These are phyloP conservation scores for Pyricularia grisea DNA, from an alignment of 2,329 filamentous ascomycete species.

Conservation along the genomic window DNA sequence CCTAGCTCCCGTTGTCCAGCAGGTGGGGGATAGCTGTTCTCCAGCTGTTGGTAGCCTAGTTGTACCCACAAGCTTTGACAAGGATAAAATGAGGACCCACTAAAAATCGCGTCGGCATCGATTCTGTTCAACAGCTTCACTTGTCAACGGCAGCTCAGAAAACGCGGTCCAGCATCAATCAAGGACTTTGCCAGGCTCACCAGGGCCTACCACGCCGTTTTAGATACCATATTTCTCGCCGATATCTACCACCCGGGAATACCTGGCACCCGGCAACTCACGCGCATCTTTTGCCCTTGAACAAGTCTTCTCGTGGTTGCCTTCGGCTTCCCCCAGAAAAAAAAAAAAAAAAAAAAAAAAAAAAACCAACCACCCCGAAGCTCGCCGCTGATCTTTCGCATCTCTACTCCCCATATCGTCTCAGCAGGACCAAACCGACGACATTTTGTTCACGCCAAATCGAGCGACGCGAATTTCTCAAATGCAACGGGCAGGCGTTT, in stretches of 20 bases:
- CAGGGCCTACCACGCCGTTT: not conserved
- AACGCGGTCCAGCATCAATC: not conserved
- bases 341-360: not conserved
- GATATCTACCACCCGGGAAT: not conserved
- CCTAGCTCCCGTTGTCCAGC: not conserved
- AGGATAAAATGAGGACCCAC: not conserved
- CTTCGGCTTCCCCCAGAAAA: not conserved
- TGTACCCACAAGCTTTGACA: not conserved
- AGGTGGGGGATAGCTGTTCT: not conserved
- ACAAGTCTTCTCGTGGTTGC: not conserved
- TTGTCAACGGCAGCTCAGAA: not conserved
- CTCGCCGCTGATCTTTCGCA: not conserved
- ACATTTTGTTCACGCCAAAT: not conserved
- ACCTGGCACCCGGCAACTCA: not conserved
- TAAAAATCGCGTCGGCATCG: not conserved
- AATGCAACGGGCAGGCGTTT: conserved; percentile 14
- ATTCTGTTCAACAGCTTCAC: not conserved
- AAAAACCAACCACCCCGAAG: not conserved
- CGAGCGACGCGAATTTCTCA: conserved; percentile 1
- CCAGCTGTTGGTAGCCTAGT: not conserved
- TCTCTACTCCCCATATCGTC: not conserved
- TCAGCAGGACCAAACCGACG: not conserved
- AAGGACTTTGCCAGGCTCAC: not conserved
- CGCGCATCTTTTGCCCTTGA: not conserved
- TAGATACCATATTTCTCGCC: not conserved